These are phyloP conservation scores for Verbena officinalis DNA, from an alignment of 257 asterid genomes.

Conservation along the genomic window DNA sequence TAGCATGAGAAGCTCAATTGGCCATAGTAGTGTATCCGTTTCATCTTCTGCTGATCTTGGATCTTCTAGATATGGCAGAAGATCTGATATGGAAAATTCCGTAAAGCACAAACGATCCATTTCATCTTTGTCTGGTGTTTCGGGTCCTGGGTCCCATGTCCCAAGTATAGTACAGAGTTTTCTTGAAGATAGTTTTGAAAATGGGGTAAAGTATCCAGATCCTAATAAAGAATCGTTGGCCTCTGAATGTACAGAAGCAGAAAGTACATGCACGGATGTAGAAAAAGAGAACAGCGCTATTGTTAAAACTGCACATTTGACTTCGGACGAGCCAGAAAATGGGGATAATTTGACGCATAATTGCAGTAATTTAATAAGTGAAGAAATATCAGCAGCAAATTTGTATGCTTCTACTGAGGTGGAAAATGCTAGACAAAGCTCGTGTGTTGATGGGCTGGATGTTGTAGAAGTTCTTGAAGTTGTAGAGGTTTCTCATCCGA, in stretches of 20 bases:
- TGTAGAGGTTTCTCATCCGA: slow-evolving; percentile 44
- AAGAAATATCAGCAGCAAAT: slow-evolving; percentile 40
- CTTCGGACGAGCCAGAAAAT: slow-evolving; percentile 38
- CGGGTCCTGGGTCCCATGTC: slow-evolving; percentile 56
- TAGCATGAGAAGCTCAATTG: slow-evolving; percentile 80
- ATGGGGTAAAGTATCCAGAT: no score
- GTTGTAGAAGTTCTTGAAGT: slow-evolving; percentile 49
- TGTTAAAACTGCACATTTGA: slow-evolving; percentile 43
- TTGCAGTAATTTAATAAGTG: slow-evolving; percentile 29
- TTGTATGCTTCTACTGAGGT: slow-evolving; percentile 40
- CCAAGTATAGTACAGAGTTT: slow-evolving; percentile 52
- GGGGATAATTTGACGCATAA: slow-evolving; percentile 38
- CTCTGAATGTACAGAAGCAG: slow-evolving; percentile 50
- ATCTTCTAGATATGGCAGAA: slow-evolving; percentile 64
- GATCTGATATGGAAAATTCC: slow-evolving; percentile 64
- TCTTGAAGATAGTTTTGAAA: slow-evolving; percentile 52
- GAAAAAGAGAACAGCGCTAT: slow-evolving; percentile 55
- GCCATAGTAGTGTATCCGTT: slow-evolving; percentile 68
- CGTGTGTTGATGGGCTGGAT: slow-evolving; percentile 43
- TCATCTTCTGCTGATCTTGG: slow-evolving; percentile 90
- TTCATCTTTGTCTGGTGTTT: slow-evolving; percentile 80
- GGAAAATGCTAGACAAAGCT: slow-evolving; percentile 44
- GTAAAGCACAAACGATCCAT: slow-evolving; percentile 65
- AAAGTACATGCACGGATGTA: slow-evolving; percentile 45
- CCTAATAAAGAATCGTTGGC: slow-evolving; percentile 34